Evolutionary conservation across 176 grass and related monocot genomes (phyloP), one percentile per base, ranked within the genome.

Genomic region (sorghum (Sorghum bicolor)): DNA sequence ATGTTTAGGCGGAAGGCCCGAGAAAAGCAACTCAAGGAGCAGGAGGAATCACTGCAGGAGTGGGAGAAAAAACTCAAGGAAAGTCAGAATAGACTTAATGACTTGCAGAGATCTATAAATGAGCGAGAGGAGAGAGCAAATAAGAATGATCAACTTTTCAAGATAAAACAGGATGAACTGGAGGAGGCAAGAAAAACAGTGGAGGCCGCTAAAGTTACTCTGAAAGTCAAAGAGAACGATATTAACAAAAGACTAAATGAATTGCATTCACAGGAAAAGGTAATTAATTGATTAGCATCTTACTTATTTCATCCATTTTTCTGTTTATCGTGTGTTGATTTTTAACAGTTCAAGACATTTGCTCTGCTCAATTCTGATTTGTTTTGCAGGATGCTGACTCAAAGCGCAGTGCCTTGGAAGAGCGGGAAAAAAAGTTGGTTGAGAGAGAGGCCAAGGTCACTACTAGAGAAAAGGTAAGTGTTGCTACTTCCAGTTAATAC

Each of bases 11-110:
- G 85, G 48, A 98, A 94, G 65, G 60, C 82, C 82, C 77, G 83
- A 72, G 91, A 98, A 72, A 94, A 94, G 48, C 89, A 95, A 79
- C 85, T 98, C 8, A 82, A 53, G 82, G 87, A 90, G 75, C 96
- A 87, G 77, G 91, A 89, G 63, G 91, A 96, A 31, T 87, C 87
- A 79, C 81, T 96, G 12, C 76, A 74, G 66, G 89, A 92, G 37
- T 95, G 93, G 96, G 96, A 98, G 45, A 83, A 87, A 82, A 98
- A 91, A 40, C 85, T 96, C 40, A 90, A 94, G 79, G 93, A 98
- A 80, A 95, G 96, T 74, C 96, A 98, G 70, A 95, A 94, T 72
- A 88, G 96, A 72, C 83, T 98, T 68, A 61, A 85, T 84, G 89
- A 92, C 53, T 85, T 90, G 32, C 96, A 98, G 65, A 86, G 83